Percentiles rank a stretch among this genome's conserved stretches.
Evolutionary conservation across 768 basidiomycete species (phyloP).

Genomic region (Chiua virens): DNA sequence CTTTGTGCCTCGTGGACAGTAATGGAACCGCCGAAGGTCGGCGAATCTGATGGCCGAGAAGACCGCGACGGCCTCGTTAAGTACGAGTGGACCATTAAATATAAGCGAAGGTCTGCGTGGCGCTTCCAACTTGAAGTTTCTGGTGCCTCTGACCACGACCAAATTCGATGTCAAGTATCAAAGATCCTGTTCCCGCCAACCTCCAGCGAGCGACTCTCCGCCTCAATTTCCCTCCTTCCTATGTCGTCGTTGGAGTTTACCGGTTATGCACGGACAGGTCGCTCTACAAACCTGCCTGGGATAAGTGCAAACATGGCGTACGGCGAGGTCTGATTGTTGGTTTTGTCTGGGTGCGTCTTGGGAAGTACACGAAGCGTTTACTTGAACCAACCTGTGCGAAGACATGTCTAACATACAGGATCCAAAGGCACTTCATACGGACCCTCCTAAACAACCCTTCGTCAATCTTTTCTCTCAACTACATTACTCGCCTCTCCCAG

Average conservation of each 20-base stretch:
- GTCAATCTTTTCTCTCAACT: constrained; percentile 27
- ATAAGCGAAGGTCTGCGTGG: too few species aligned
- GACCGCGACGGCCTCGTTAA: too few species aligned
- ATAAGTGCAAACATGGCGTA: constrained; percentile 80
- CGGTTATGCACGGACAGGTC: constrained; percentile 71
- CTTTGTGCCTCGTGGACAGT: not conserved
- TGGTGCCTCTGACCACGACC: too few species aligned
- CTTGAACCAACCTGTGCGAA: constrained; percentile 30
- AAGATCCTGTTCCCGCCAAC: constrained; percentile 39
- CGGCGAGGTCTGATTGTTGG: constrained; percentile 70
- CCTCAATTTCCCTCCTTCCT: constrained; percentile 78
- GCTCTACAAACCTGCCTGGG: constrained; percentile 75
- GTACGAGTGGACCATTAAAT: too few species aligned
- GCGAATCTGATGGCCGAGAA: not conserved
- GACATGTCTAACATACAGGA: constrained; percentile 66
- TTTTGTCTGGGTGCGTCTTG: constrained; percentile 57
- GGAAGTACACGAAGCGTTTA: not conserved
- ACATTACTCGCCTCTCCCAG: constrained; percentile 25
- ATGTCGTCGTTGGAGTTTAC: constrained; percentile 83
- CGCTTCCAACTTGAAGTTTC: too few species aligned
- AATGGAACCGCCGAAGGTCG: constrained; percentile 1
- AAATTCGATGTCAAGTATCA: not conserved
- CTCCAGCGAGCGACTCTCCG: constrained; percentile 57
- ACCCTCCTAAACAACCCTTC: constrained; percentile 24
- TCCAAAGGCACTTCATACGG: constrained; percentile 68